Evolutionary conservation across 495 filamentous ascomycete genomes (phyloP).

Genomic region (Neurospora pannonica): DNA sequence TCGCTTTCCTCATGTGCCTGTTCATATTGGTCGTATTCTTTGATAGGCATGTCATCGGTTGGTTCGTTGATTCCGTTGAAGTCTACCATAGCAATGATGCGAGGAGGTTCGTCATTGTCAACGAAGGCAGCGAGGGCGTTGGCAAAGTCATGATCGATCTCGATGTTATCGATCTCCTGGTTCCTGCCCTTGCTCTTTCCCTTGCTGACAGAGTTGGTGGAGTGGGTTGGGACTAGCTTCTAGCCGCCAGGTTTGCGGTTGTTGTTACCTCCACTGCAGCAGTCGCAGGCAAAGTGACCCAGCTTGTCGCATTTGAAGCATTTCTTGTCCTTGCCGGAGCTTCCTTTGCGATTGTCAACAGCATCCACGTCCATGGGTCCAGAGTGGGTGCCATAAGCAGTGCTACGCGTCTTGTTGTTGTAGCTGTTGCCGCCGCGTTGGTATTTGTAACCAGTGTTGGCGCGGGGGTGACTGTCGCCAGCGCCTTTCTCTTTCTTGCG

Average conservation of each 20-base stretch:
- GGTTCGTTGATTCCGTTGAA: background rate
- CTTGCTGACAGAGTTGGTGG: background rate
- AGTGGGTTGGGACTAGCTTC: background rate
- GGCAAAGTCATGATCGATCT: background rate
- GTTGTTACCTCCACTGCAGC: background rate
- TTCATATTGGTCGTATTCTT: background rate
- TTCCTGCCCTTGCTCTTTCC: background rate
- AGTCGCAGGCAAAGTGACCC: background rate
- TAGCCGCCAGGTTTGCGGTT: background rate
- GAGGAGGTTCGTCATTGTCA: background rate
- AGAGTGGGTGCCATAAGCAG: too few species aligned
- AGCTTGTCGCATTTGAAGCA: background rate
- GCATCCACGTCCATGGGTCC: background rate
- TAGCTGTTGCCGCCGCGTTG: too few species aligned
- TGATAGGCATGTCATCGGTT: background rate
- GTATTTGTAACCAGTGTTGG: too few species aligned
- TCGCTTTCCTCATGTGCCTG: too few species aligned
- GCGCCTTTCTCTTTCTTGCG: too few species aligned
- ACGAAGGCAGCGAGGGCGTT: background rate
- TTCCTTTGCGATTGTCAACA: background rate
- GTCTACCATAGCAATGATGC: background rate
- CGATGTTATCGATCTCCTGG: background rate
- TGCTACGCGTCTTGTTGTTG: too few species aligned
- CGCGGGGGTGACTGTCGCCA: too few species aligned
- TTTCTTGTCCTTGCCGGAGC: background rate